Evolutionary conservation across 2,329 filamentous ascomycete genomes (phyloP).

Genomic region (Penicillium nordicum): DNA sequence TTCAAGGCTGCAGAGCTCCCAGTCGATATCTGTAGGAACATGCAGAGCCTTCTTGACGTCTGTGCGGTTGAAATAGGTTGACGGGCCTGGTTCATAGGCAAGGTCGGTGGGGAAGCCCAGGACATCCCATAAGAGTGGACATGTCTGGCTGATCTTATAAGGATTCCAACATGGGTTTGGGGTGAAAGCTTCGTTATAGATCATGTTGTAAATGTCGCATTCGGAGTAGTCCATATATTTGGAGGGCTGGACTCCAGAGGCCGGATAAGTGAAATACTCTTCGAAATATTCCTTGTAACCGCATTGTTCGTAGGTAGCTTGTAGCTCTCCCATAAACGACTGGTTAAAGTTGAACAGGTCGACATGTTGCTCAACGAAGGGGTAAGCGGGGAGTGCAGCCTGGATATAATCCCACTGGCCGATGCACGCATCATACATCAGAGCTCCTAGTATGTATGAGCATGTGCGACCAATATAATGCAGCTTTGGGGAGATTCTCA

Average conservation of each 20-base stretch:
- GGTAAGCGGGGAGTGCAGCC: conserved; percentile 37
- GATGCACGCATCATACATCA: conserved; percentile 70
- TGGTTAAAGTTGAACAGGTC: conserved; percentile 47
- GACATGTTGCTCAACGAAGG: conserved; percentile 43
- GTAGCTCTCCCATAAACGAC: conserved; percentile 40
- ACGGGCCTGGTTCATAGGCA: conserved; percentile 60
- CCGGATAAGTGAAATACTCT: conserved; percentile 54
- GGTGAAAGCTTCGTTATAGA: conserved; percentile 52
- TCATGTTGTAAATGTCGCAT: conserved; percentile 60
- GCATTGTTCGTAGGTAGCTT: conserved; percentile 42
- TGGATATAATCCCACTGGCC: conserved; percentile 35
- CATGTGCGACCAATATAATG: not conserved
- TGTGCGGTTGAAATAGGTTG: conserved; percentile 65
- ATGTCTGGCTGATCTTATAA: conserved; percentile 69
- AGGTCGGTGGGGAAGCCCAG: conserved; percentile 58
- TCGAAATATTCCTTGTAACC: conserved; percentile 47
- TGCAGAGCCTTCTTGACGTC: conserved; percentile 69
- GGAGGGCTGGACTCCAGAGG: conserved; percentile 54
- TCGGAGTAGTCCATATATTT: conserved; percentile 47
- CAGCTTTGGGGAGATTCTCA: not conserved
- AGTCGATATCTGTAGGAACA: conserved; percentile 44
- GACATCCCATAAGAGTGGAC: conserved; percentile 66
- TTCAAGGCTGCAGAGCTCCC: conserved; percentile 35
- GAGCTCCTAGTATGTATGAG: conserved; percentile 37
- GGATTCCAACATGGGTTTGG: conserved; percentile 77